Evolutionary conservation across 2,329 filamentous ascomycete genomes (phyloP).

Genomic region (Lasiodiplodia hormozganensis): DNA sequence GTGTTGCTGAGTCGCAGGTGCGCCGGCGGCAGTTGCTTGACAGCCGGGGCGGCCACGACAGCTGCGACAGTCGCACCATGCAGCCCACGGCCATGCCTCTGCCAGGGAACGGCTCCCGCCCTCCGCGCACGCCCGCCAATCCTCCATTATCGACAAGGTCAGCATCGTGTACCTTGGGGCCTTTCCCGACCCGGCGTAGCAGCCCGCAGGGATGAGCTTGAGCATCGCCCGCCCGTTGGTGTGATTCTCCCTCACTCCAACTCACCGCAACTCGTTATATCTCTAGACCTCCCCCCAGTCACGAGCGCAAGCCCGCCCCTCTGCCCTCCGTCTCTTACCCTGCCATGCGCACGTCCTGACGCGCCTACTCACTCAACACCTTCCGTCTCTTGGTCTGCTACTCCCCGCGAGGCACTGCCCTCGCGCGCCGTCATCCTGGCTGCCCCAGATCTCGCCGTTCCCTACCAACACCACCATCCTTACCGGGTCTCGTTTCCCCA

Average conservation of each 20-base stretch:
- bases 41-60: constrained; percentile 23
- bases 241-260: constrained; percentile 30
- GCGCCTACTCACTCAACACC: neutral
- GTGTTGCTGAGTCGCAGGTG: constrained; percentile 23
- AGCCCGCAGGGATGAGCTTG: constrained; percentile 29
- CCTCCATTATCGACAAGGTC: constrained; percentile 28
- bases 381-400: neutral
- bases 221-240: constrained; percentile 28
- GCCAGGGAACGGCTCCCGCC: constrained; percentile 29
- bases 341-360: constrained; percentile 11
- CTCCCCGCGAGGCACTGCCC: constrained; percentile 17
- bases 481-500: constrained; percentile 35
- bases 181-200: constrained; percentile 28
- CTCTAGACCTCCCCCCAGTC: constrained; percentile 21
- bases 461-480: constrained; percentile 40
- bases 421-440: constrained; percentile 43
- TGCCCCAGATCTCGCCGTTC: constrained; percentile 47
- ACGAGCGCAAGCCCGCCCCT: constrained; percentile 23
- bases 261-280: constrained; percentile 32
- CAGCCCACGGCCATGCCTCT: constrained; percentile 22
- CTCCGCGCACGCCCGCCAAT: constrained; percentile 29
- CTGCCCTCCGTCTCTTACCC: constrained; percentile 11
- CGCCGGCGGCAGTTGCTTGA: constrained; percentile 22
- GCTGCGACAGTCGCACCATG: constrained; percentile 29
- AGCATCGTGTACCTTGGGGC: constrained; percentile 22